Base-by-base conservation (phyloP, 495 filamentous ascomycete genomes). In the Tetracladium setigerum region DNA sequence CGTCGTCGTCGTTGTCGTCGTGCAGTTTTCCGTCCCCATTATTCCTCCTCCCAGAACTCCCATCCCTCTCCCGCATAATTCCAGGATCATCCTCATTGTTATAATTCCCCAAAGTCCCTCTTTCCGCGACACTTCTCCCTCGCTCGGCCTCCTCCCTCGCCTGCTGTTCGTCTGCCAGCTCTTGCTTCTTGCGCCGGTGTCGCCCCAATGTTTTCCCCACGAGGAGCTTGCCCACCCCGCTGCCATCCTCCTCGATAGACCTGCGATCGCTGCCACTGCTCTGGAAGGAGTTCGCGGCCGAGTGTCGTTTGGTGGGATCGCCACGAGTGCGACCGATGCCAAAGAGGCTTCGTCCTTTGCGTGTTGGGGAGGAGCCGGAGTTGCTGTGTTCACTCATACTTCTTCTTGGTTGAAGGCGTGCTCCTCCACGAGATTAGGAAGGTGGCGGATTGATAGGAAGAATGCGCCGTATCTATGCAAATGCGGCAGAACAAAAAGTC, bases 161-260 rank as follows among this genome's bases (percentile, higher is more conserved):
- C 1, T 39, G 41, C 32, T 46, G 27, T 38, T 60, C 53, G 7
- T 56, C 53, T 54, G 52, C 56, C 30, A 34, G 45, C 24, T 59
- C 56, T 18, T 60, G 62, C 45, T 65, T 70, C 56, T 62, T 73
- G 52, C 67, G 68, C 37, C 67, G 66, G 18, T 66, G 62, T 43
- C 68, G 72, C 22, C 59, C 55, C 27, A 78, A 57, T 36, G 61
- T 58, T 55, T 68, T 72, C 24, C 69, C 66, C 31, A 76, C 49
- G 24, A 75, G 66, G n/a, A n/a, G n/a, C n/a, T n/a, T n/a, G n/a
- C n/a, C n/a, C n/a, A n/a, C n/a, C n/a, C n/a, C n/a, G 36, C 65
- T 55, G 24, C 50, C 48, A 35, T 46, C 69, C 57, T 66, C 52
- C 6, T 53, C 47, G 17, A 38, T 33, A 12, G 15, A 35, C 11